These are phyloP conservation scores for Backusella circina DNA, from an alignment of 192 early-diverging fungal species.

Conservation along the genomic window DNA sequence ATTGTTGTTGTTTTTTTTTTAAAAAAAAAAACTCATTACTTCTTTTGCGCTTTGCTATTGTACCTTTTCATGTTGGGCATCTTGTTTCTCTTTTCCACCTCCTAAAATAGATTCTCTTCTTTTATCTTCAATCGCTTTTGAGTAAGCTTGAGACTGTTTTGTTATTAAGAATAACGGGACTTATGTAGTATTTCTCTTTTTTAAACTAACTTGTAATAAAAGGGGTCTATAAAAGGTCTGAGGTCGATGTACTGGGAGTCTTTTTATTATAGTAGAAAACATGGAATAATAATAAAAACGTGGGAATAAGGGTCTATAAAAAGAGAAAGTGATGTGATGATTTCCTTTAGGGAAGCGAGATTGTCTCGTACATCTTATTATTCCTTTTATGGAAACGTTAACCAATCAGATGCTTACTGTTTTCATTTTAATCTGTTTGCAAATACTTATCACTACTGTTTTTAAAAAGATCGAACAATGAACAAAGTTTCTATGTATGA, in stretches of 20 bases:
- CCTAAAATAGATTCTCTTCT: slow-evolving; percentile 70
- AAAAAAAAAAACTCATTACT: background rate
- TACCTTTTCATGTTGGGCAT: slow-evolving; percentile 84
- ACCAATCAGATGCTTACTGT: background rate
- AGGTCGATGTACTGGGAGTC: background rate
- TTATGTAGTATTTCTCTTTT: background rate
- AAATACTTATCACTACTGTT: background rate
- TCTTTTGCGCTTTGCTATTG: background rate
- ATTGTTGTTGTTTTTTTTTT: background rate
- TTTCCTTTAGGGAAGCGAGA: no score
- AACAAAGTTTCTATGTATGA: background rate
- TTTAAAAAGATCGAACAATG: background rate
- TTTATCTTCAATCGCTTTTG: slow-evolving; percentile 53
- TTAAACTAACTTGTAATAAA: background rate
- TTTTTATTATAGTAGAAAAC: background rate
- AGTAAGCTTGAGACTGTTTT: background rate
- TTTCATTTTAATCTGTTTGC: background rate
- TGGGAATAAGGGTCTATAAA: background rate
- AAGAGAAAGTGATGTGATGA: no score
- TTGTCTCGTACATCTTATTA: no score
- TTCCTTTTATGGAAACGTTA: no score
- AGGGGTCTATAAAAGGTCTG: background rate
- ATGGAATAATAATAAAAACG: background rate
- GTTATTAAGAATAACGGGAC: background rate
- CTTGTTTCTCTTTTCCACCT: slow-evolving; percentile 77